These are phyloP conservation scores for Sporobolomyces roseus DNA, from an alignment of 768 basidiomycete genomes.

Conservation along the genomic window DNA sequence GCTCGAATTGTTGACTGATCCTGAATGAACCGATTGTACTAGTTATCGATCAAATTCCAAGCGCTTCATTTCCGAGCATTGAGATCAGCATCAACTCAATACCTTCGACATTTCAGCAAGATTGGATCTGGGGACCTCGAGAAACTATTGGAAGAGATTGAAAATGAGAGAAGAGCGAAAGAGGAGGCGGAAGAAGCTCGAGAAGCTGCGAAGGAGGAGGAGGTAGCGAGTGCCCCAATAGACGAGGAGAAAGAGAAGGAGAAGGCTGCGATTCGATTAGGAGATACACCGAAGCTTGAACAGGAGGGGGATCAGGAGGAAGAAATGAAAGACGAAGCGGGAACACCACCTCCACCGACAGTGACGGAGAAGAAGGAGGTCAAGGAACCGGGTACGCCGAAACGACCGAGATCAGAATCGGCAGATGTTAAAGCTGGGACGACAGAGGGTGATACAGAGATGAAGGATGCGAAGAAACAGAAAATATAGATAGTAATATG, in stretches of 20 bases:
- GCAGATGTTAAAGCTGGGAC: neutral
- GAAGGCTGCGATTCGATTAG: no score
- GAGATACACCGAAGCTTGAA: no score
- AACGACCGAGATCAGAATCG: slow-evolving; percentile 16
- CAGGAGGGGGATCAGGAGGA: no score
- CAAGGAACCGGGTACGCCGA: slow-evolving; percentile 29
- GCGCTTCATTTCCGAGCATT: slow-evolving; percentile 77
- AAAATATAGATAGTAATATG: neutral
- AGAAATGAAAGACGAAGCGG: no score
- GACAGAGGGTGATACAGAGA: slow-evolving; percentile 6
- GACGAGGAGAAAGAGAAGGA: neutral
- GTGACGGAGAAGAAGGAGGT: no score
- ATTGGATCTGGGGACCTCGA: slow-evolving; percentile 74
- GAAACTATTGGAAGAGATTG: slow-evolving; percentile 51
- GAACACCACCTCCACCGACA: no score
- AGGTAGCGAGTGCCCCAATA: neutral
- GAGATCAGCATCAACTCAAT: slow-evolving; percentile 66
- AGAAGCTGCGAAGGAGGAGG: neutral
- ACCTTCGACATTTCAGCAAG: slow-evolving; percentile 69
- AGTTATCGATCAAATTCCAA: slow-evolving; percentile 46
- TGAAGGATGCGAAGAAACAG: slow-evolving; percentile 13
- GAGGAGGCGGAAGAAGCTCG: neutral
- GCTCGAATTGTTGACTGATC: no score
- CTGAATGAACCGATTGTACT: neutral
- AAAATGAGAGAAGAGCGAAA: slow-evolving; percentile 7